Evolutionary conservation across 1,139 yeast species (phyloP), one percentile per base, ranked within the genome.

Genomic region (Protomyces macrosporus): DNA sequence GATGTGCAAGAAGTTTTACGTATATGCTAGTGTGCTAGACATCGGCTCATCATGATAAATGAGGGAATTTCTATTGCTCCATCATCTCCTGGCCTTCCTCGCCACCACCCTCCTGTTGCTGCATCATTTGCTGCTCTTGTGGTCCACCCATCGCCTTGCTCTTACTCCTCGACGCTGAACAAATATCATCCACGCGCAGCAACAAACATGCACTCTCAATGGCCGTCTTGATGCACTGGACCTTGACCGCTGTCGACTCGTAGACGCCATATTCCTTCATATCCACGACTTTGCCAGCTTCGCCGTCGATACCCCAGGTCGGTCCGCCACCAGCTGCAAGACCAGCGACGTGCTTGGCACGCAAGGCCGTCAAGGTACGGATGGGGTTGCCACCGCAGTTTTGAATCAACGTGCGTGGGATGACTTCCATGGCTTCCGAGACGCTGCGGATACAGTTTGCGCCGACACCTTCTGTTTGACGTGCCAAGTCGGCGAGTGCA

Each of bases 381-480:
- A 93, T 90, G 62, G 98, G 91, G 75, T 90, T 91, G 37, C 96
- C 98, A 71, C 99, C 99, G 70, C 98, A 90, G 78, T 93, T 93
- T 78, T 95, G 98, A 67, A 93, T 86, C 73, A 93, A 82, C 4
- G 98, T 95, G 78, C 98, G 86, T 71, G 99, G 98, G 71, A 93
- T 90, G 65, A 95, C 97, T 77, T 93, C 99, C 80, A 93, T 88
- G 1, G 98, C 98, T 78, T 93, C 98, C 30, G 98, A 96, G 65
- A 93, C 98, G 4, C 98, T 97, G 77, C 90, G 95, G 78, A 93
- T 95, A 61, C 98, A 98, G 96, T 97, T 91, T 77, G 95, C 98
- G 65, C 90, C 91, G 65, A 93, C 87, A 65, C 98, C 98, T 76
- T 90, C 97, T 70, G 95, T 85, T 61, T 85, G 81, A 77, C 91